These are phyloP conservation scores for Fennellomyces sp. DNA, from an alignment of 371 early-diverging fungal species.

Conservation along the genomic window DNA sequence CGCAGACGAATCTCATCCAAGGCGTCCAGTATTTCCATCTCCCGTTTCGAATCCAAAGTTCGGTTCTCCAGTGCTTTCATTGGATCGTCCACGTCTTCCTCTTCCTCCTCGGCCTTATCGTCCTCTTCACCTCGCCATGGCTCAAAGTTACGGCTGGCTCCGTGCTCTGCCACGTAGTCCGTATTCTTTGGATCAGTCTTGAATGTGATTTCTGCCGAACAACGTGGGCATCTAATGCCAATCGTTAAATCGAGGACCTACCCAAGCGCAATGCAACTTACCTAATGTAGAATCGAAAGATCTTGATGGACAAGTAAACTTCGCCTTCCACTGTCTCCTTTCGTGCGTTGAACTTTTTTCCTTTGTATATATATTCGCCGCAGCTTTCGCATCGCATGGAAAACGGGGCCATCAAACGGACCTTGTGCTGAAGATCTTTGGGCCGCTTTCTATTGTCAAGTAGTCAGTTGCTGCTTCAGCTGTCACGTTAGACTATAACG, in stretches of 20 bases:
- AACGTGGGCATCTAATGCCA: slow-evolving; percentile 82
- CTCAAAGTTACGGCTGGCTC: slow-evolving; percentile 95
- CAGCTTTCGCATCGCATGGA: slow-evolving; percentile 97
- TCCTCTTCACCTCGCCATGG: slow-evolving; percentile 86
- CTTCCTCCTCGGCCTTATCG: slow-evolving; percentile 50
- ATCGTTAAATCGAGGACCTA: neutral
- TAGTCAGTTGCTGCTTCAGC: slow-evolving; percentile 12
- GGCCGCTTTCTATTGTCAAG: slow-evolving; percentile 71
- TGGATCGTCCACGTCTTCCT: slow-evolving; percentile 88
- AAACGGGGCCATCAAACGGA: slow-evolving; percentile 97
- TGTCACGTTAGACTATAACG: slow-evolving; percentile 8
- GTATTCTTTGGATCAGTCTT: slow-evolving; percentile 97
- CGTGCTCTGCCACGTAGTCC: slow-evolving; percentile 94
- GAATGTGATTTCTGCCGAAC: slow-evolving; percentile 96
- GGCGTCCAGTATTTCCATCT: slow-evolving; percentile 96
- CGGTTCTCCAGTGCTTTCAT: slow-evolving; percentile 94
- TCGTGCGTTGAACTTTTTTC: slow-evolving; percentile 96
- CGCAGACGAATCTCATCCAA: slow-evolving; percentile 91
- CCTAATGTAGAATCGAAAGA: slow-evolving; percentile 95
- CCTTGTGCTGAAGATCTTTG: slow-evolving; percentile 87
- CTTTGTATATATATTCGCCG: slow-evolving; percentile 95
- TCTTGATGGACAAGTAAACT: slow-evolving; percentile 83
- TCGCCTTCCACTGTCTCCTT: slow-evolving; percentile 89
- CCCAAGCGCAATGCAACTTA: too few relatives aligned
- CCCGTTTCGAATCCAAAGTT: slow-evolving; percentile 90